Evolutionary conservation across 2,329 filamentous ascomycete species (phyloP).

Genomic region (Sclerotinia nivalis): DNA sequence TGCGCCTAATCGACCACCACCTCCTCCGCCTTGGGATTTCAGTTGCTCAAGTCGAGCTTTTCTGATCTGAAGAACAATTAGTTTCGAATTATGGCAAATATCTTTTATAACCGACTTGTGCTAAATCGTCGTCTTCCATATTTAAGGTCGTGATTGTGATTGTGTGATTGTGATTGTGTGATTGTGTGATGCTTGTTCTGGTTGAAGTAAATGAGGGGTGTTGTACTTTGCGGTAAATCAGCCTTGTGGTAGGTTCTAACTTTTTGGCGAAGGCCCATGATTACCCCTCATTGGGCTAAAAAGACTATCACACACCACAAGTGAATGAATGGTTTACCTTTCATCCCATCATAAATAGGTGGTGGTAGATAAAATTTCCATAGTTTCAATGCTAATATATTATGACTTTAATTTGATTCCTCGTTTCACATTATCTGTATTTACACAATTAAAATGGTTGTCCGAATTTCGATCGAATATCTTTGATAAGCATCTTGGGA

Average conservation of each 20-base stretch:
- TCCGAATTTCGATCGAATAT: too few relatives aligned
- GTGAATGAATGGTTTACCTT: too few relatives aligned
- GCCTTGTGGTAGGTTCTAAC: background rate
- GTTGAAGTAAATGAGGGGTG: conserved; percentile 16
- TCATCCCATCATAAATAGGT: background rate
- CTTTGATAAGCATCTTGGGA: too few relatives aligned
- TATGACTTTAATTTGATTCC: too few relatives aligned
- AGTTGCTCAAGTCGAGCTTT: conserved; percentile 92
- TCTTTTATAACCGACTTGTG: conserved; percentile 33
- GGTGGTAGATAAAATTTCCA: too few relatives aligned
- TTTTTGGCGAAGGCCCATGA: conserved; percentile 8
- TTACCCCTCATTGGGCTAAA: conserved; percentile 1
- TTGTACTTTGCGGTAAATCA: background rate
- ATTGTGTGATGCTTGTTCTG: background rate
- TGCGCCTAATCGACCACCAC: conserved; percentile 49
- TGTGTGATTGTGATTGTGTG: conserved; percentile 1
- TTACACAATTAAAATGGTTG: too few relatives aligned
- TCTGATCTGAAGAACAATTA: conserved; percentile 63
- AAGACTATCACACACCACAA: background rate
- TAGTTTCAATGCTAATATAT: background rate
- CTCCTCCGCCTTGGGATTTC: conserved; percentile 66
- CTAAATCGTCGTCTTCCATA: conserved; percentile 43
- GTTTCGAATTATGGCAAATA: background rate
- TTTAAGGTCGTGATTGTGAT: conserved; percentile 16
- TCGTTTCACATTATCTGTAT: too few relatives aligned